Percentiles rank a stretch among this genome's conserved stretches.
Evolutionary conservation across 129 eudicot genomes (phyloP).

Genomic region (Mikania micrantha): DNA sequence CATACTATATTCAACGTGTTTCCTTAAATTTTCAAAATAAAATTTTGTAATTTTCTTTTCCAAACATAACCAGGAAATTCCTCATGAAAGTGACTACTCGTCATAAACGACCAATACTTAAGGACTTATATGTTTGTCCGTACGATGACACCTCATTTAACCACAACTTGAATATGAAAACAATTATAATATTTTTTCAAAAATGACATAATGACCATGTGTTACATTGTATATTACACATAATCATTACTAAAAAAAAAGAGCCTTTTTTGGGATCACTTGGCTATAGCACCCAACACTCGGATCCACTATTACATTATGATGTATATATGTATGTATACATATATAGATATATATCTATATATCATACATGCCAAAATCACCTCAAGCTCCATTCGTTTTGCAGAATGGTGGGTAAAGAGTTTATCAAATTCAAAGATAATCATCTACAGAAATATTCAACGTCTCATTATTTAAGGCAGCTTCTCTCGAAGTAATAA

Average conservation of each 20-base stretch:
- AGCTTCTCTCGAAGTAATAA: constrained; percentile 9
- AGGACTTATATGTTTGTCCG: background rate
- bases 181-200: too few relatives aligned
- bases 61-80: background rate
- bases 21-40: background rate
- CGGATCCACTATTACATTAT: too few relatives aligned
- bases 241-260: too few relatives aligned
- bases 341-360: background rate
- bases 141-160: background rate
- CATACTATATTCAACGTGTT: too few relatives aligned
- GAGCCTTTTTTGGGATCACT: too few relatives aligned
- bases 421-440: constrained; percentile 19
- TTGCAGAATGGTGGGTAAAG: background rate
- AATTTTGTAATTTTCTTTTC: background rate
- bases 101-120: background rate
- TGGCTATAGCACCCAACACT: too few relatives aligned
- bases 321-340: too few relatives aligned
- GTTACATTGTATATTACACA: too few relatives aligned
- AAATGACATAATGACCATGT: too few relatives aligned
- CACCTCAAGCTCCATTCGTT: background rate
- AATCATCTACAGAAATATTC: constrained; percentile 45
- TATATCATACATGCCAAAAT: background rate
- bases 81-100: background rate
- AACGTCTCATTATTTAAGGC: background rate
- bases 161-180: background rate